Evolutionary conservation across 2,329 filamentous ascomycete genomes (phyloP).

Genomic region (Penicillium digitatum): DNA sequence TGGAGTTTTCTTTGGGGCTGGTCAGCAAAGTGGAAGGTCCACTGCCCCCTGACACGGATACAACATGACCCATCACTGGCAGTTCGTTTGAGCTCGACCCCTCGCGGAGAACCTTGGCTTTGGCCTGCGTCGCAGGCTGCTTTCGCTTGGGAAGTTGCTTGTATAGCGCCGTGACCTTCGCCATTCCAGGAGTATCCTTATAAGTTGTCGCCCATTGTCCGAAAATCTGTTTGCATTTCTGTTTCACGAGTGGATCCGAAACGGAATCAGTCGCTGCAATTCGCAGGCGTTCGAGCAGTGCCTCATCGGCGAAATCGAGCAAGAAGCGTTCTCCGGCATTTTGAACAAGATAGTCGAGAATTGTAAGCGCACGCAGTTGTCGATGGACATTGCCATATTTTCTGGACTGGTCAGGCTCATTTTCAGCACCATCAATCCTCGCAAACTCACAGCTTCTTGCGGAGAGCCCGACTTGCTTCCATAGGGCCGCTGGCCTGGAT

Average conservation of each 20-base stretch:
- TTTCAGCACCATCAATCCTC: not conserved
- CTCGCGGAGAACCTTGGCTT: constrained; percentile 78
- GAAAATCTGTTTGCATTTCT: constrained; percentile 84
- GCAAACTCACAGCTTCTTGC: constrained; percentile 76
- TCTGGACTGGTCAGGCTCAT: constrained; percentile 36
- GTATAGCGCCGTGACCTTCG: constrained; percentile 74
- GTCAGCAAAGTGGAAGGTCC: constrained; percentile 38
- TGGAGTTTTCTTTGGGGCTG: constrained; percentile 36
- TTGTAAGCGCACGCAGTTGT: constrained; percentile 79
- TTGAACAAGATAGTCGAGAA: constrained; percentile 89
- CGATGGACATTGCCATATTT: constrained; percentile 96
- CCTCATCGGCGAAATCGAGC: constrained; percentile 81
- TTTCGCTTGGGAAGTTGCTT: constrained; percentile 64
- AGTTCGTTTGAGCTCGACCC: constrained; percentile 52
- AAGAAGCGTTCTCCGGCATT: constrained; percentile 89
- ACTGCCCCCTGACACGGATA: constrained; percentile 38
- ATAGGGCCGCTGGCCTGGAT: constrained; percentile 81
- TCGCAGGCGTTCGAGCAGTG: constrained; percentile 82
- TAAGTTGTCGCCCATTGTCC: constrained; percentile 81
- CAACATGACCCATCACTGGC: constrained; percentile 38
- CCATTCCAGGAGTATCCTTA: constrained; percentile 73
- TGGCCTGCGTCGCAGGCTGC: constrained; percentile 68
- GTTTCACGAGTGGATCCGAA: constrained; percentile 78
- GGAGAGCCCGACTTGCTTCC: constrained; percentile 84
- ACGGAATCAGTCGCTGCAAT: constrained; percentile 81